These are phyloP conservation scores for Candida ipomoeae DNA, from an alignment of 805 yeast species.

Conservation along the genomic window DNA sequence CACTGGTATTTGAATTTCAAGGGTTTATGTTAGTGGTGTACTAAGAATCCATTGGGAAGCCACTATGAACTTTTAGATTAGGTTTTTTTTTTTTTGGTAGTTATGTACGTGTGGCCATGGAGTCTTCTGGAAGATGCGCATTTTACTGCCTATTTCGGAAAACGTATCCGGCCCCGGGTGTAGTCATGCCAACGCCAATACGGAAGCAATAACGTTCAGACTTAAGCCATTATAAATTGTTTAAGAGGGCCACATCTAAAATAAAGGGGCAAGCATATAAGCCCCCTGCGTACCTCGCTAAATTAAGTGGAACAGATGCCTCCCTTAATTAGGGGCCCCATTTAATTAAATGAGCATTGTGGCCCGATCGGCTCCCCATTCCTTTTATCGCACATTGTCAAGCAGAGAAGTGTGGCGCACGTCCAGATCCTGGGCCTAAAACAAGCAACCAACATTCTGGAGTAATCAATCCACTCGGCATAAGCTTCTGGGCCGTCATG, in stretches of 20 bases:
- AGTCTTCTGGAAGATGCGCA: not conserved
- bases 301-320: not conserved
- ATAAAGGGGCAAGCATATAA: not conserved
- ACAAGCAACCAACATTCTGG: not conserved
- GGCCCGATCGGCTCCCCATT: constrained; percentile 1
- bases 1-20: too few relatives aligned
- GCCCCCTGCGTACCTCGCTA: not conserved
- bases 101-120: not conserved
- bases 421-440: not conserved
- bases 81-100: too few relatives aligned
- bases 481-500: not conserved
- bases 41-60: too few relatives aligned
- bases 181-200: not conserved
- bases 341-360: not conserved
- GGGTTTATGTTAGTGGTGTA: too few relatives aligned
- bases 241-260: not conserved
- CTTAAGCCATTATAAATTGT: too few relatives aligned
- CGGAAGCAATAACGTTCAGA: too few relatives aligned
- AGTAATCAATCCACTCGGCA: not conserved
- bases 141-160: not conserved
- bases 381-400: not conserved
- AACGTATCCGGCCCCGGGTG: not conserved
- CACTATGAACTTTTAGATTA: too few relatives aligned
- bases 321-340: not conserved
- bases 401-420: constrained; percentile 3